These are phyloP conservation scores for Phytophthora fragariaefolia DNA, from an alignment of 352 stramenopile genomes.

Conservation along the genomic window DNA sequence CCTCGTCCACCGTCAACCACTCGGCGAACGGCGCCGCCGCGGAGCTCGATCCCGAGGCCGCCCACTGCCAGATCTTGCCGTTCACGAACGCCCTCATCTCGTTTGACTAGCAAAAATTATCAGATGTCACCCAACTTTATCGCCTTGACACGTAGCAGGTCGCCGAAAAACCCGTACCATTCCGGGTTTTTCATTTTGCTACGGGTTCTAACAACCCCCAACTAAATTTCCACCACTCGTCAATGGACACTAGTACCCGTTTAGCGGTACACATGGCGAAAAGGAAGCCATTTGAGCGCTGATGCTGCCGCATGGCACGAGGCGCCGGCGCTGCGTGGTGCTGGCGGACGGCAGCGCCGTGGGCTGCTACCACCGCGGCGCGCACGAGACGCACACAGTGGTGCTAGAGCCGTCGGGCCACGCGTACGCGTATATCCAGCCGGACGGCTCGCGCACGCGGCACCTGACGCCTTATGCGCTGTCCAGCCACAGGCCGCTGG, in stretches of 20 bases:
- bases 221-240: no score
- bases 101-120: no score
- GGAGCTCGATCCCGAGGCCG: constrained; percentile 7
- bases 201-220: no score
- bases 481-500: constrained; percentile 50
- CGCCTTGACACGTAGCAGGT: no score
- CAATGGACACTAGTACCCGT: no score
- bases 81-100: constrained; percentile 64
- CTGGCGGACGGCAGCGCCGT: constrained; percentile 59
- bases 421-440: constrained; percentile 63
- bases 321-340: constrained; percentile 52
- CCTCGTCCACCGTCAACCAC: constrained; percentile 70
- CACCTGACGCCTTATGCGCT: constrained; percentile 68
- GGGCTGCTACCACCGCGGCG: constrained; percentile 48
- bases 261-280: no score
- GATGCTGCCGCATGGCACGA: constrained; percentile 23
- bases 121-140: no score
- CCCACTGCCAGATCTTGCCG: constrained; percentile 79
- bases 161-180: no score
- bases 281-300: no score
- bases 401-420: constrained; percentile 67
- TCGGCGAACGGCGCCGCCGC: constrained; percentile 33
- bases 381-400: constrained; percentile 65
- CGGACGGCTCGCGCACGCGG: constrained; percentile 50
- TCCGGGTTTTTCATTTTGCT: no score